Evolutionary conservation across 345 rosid species (phyloP), one percentile per base, ranked within the genome.

Genomic region (Gossypium anomalum): DNA sequence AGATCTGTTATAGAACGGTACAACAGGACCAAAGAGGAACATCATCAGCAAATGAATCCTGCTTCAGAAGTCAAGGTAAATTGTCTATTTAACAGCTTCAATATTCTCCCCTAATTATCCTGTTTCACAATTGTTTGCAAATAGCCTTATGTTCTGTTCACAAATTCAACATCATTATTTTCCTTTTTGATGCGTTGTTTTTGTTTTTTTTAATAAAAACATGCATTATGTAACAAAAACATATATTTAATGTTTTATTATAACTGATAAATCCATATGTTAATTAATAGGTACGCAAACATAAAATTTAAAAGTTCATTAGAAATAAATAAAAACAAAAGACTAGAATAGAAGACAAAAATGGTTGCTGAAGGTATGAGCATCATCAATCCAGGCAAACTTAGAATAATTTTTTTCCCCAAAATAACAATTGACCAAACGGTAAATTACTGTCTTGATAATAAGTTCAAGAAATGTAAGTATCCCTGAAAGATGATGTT

Each of bases 61-160:
- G 87, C 89, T 56, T 83, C 93, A 7, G 97, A 92, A 83, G 47
- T 84, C 55, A 87, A 85, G 95, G 97, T 92, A 86, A 23, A 61
- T 7, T 63, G 14, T 67, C 48, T 9, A 8, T 2, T 34, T 0
- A 47, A 62, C 17, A 15, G 12, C 59, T 66, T 44, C 17, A 25
- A 15, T 59, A 68, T 76, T 2, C 45, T 61, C 20, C 44, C 25
- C 17, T 3, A 11, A 4, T 10, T 58, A 9, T 34, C 17, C 7
- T 3, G 62, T 57, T 22, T 22, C 4, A 22, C 2, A 57, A 56
- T 7, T 2, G 60, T 56, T 34, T 34, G 38, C 38, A 34, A 34
- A 29, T 29, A 4, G 38, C 2, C 23, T 19, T 56, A 20, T 20
- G 20, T 9, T 20, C 27, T 2, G 2, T 9, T 19, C 61, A 56